Base-by-base conservation (phyloP, 495 filamentous ascomycete genomes). In the Daldinia bambusicola region DNA sequence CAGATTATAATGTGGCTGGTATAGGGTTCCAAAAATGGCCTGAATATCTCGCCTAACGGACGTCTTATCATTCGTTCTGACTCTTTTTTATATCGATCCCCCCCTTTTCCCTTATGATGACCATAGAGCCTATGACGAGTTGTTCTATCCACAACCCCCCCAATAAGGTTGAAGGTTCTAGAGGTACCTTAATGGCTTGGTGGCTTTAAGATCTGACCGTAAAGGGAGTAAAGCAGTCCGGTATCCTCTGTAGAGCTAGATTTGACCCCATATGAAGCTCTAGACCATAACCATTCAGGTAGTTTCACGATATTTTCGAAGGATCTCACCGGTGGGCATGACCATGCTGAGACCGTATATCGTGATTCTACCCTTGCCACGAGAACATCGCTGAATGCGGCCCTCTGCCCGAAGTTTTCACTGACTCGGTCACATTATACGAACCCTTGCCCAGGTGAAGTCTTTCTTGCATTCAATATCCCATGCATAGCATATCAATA, bases 1-100 rank as follows among this genome's bases (percentile, higher is more conserved):
- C 50, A 51, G 30, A 60, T 56, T 64, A 73, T 69, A 73, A 30
- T 37, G 61, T 65, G 61, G 58, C 66, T 66, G 45, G 55, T 73
- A 73, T 73, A 73, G 41, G 61, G 50, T 60, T n/a, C 52, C 26
- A 26, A 51, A 58, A 20, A 59, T 62, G 20, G 65, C 55, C 53
- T 32, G 40, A 53, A 40, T 20, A 59, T 67, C 22, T 71, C 61
- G 56, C 36, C 50, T 67, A 45, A 53, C 37, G 38, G 59, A 63
- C 41, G 16, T 41, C 48, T 22, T 45, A n/a, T 16, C 34, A 30
- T 20, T 10, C 6, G n/a, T 43, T 26, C 30, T 40, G 4, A 18
- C 55, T 45, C 43, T 13, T 31, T 53, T 36, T 26, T 18, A 8
- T 36, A 31, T 4, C 20, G 16, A 40, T 57, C 1, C 34, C 10